Conservation (phyloP, 345 rosid species). For the Hibiscus mutabilis region DNA sequence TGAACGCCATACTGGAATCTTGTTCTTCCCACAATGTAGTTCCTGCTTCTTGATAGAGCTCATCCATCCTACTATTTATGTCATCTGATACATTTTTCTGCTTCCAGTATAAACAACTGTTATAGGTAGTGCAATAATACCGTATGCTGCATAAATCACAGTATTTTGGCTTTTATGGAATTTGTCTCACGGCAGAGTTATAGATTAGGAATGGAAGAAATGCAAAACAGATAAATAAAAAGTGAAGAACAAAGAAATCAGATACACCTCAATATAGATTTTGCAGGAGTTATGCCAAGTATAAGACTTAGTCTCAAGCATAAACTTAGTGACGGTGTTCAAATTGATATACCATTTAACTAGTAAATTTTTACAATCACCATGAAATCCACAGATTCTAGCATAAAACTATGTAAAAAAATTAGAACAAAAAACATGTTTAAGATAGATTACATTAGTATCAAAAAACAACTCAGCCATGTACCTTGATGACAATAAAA, state of each 20-base stretch:
- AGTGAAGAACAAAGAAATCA: neutral
- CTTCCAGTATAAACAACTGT: neutral
- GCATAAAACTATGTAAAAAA: neutral
- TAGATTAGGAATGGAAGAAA: neutral
- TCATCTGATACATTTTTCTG: constrained; percentile 5
- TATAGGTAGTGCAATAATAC: neutral
- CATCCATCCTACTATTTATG: neutral
- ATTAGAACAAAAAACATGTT: neutral
- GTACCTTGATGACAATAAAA: neutral
- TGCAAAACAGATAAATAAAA: neutral
- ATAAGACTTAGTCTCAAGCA: neutral
- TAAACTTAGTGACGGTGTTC: neutral
- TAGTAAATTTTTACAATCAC: neutral
- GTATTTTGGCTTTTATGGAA: neutral
- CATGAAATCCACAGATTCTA: neutral
- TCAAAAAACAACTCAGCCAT: constrained; percentile 1
- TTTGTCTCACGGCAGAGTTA: neutral
- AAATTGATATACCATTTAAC: neutral
- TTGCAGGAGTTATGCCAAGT: neutral
- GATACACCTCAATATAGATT: neutral
- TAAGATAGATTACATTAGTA: neutral
- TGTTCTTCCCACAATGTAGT: neutral
- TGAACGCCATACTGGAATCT: neutral
- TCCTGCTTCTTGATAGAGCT: neutral
- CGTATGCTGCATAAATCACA: neutral